These are phyloP conservation scores for Boletus rex-veris DNA, from an alignment of 768 basidiomycete species.

Conservation along the genomic window DNA sequence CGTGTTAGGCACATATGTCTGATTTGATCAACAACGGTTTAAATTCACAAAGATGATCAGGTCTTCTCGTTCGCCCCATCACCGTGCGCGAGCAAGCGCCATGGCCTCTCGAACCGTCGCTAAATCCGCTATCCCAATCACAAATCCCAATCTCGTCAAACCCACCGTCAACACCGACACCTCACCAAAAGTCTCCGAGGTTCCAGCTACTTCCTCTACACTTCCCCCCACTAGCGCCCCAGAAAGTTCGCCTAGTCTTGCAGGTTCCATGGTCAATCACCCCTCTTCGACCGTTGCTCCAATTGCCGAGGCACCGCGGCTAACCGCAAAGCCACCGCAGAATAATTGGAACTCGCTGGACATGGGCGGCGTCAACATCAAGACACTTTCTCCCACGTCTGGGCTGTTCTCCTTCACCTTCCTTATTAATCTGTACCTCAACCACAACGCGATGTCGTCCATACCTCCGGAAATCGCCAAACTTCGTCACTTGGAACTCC, in stretches of 20 bases:
- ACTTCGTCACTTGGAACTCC: constrained; percentile 79
- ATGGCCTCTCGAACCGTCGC: constrained; percentile 85
- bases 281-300: constrained; percentile 78
- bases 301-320: constrained; percentile 61
- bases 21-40: constrained; percentile 17
- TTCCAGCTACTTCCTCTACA: constrained; percentile 27
- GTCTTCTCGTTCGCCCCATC: constrained; percentile 83
- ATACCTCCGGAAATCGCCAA: constrained; percentile 82
- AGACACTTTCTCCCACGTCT: constrained; percentile 77
- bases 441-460: constrained; percentile 81
- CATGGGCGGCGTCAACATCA: constrained; percentile 93
- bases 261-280: constrained; percentile 45
- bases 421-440: constrained; percentile 92
- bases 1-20: constrained; percentile 14
- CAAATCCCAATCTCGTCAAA: constrained; percentile 78
- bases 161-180: constrained; percentile 32
- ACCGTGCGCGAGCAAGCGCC: constrained; percentile 92
- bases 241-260: constrained; percentile 35
- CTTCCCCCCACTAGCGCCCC: constrained; percentile 30
- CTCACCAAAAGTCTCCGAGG: constrained; percentile 28
- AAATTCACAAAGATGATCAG: constrained; percentile 64
- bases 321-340: constrained; percentile 63
- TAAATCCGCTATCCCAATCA: constrained; percentile 87
- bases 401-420: constrained; percentile 86
- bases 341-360: constrained; percentile 90